Base-by-base conservation (phyloP, 768 basidiomycete species). In the Floccularia luteovirens region DNA sequence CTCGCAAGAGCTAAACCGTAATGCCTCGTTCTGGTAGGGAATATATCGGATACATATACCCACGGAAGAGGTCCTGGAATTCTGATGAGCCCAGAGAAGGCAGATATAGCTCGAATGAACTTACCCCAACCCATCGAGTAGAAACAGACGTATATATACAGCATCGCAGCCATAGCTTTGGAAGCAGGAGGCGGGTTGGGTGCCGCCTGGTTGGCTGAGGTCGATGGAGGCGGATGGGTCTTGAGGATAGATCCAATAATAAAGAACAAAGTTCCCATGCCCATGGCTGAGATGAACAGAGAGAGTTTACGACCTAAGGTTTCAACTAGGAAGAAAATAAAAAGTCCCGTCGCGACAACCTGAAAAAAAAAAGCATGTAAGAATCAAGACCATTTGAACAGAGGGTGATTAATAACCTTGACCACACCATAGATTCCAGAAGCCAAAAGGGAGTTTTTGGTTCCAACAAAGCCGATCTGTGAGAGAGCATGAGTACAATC, bases 121-220 rank as follows among this genome's bases (percentile, higher is more conserved):
- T 44, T 38, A 63, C 87, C 89, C 80, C 85, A 88, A 27, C 85
- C 86, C 76, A 90, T 82, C 3, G 81, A 85, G 59, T 90, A 91
- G 59, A 90, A 90, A 56, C 80, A 82, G 31, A 90, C 86, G 50
- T 86, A 92, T 39, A 91, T 75, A 54, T 91, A 92, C 21, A 91
- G 60, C 76, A 89, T 76, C 2, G 77, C 85, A 2, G 89, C 88
- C 89, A 90, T 91, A 1, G 72, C 90, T 55, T 82, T 78, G 1
- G 82, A 62, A 61, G 82, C 69, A 0, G 77, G 67, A 0, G 79
- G 54, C 0, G 74, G 70, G 2, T 53, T 54, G 4, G 63, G 50
- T n/a, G 56, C 47, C 3, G 50, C 45, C 20, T 45, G 41, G 36
- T 48, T 56, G 1, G 55, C 41, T 12, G 45, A 39, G 0, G 63